Evolutionary conservation across 2,329 filamentous ascomycete species (phyloP).

Genomic region (Beauveria pseudobassiana): DNA sequence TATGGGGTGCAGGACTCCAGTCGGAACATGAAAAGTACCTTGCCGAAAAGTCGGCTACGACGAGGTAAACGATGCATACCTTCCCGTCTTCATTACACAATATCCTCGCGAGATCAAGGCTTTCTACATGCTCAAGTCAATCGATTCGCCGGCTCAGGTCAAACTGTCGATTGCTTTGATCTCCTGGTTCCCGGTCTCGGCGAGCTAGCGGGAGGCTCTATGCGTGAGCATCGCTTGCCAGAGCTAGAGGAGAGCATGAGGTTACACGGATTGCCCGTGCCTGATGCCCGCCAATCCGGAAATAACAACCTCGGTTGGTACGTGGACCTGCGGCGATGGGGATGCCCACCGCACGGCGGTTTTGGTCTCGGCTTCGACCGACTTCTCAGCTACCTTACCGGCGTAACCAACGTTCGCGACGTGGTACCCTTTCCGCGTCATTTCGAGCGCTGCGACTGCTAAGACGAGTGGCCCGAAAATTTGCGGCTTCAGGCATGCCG

Average conservation of each 20-base stretch:
- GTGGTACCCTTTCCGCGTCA: slow-evolving; percentile 80
- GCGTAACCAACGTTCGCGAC: slow-evolving; percentile 75
- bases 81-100: slow-evolving; percentile 84
- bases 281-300: slow-evolving; percentile 14
- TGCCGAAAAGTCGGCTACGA: slow-evolving; percentile 54
- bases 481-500: not conserved
- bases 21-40: slow-evolving; percentile 91
- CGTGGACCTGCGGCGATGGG: slow-evolving; percentile 78
- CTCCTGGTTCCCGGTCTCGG: slow-evolving; percentile 78
- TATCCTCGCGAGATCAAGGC: slow-evolving; percentile 87
- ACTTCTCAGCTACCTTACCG: slow-evolving; percentile 73
- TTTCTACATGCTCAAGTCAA: slow-evolving; percentile 58
- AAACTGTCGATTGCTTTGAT: slow-evolving; percentile 84
- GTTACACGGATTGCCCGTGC: slow-evolving; percentile 51
- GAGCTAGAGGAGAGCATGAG: slow-evolving; percentile 65
- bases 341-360: slow-evolving; percentile 84
- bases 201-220: slow-evolving; percentile 80
- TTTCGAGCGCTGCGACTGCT: slow-evolving; percentile 56
- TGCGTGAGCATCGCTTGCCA: slow-evolving; percentile 73
- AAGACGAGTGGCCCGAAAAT: not conserved
- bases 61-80: slow-evolving; percentile 35
- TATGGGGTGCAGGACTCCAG: slow-evolving; percentile 69
- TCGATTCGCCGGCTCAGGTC: slow-evolving; percentile 20
- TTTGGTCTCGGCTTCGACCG: slow-evolving; percentile 89
- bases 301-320: slow-evolving; percentile 64